phyloP scores from a whole-genome alignment of 2,329 filamentous ascomycete genomes.

The Pseudogymnoascus sp. region DNA sequence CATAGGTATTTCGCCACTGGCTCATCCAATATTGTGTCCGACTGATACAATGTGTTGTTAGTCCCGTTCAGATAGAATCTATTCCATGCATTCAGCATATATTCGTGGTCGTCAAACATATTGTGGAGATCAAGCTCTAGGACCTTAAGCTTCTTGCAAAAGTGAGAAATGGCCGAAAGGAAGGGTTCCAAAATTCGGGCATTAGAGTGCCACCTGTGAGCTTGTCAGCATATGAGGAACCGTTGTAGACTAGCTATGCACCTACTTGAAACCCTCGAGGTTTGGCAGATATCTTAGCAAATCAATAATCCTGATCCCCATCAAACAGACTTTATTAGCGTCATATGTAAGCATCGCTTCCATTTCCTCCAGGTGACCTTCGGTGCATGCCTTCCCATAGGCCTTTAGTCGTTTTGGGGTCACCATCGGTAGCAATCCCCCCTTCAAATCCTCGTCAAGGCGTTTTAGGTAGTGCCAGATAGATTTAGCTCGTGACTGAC shows the following conservation, averaged over 20 bases:
- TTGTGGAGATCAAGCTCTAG: neutral
- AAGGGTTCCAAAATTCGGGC: neutral
- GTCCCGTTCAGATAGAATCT: neutral
- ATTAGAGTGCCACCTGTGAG: neutral
- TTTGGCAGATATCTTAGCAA: neutral
- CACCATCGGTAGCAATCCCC: neutral
- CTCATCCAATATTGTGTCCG: neutral
- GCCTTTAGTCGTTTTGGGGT: neutral
- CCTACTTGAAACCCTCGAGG: neutral
- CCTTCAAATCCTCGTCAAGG: neutral
- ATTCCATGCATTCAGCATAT: constrained; percentile 2
- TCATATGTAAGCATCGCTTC: neutral
- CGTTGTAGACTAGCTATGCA: neutral
- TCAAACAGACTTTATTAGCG: neutral
- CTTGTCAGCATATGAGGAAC: neutral
- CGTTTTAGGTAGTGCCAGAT: neutral
- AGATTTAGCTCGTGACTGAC: neutral
- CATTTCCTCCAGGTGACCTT: neutral
- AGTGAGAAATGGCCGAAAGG: constrained; percentile 2
- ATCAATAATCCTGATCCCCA: constrained; percentile 1
- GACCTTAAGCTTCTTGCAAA: neutral
- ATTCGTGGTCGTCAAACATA: neutral
- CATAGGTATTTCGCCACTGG: neutral
- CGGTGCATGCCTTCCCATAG: neutral
- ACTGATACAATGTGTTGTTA: neutral